Evolutionary conservation across 495 filamentous ascomycete species (phyloP), one percentile per base, ranked within the genome.

Genomic region (Polyplosphaeria fusca): DNA sequence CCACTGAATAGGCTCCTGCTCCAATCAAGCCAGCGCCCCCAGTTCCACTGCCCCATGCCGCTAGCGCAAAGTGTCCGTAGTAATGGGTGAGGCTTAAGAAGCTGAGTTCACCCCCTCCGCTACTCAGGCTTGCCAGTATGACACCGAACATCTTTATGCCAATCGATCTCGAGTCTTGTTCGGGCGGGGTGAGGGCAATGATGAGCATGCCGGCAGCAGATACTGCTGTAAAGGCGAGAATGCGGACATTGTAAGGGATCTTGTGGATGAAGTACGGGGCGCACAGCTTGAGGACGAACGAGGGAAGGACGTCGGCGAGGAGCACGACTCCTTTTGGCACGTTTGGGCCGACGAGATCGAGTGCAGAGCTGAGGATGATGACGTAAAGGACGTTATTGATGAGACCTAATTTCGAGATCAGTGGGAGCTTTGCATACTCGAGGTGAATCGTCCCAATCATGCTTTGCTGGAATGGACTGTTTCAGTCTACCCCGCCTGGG

Each of bases 341-440:
- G 43, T 74, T 67, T 32, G 86, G 83, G 11, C 91, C 91, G 67
- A 97, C 93, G 53, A 98, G 86, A 68, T 98, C 93, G 55, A 95
- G 86, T 19, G 93, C 92, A n/a, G 93, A 87, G 13, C 91, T 91
- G 62, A 98, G 84, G 70, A 98, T 89, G 69, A 98, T 86, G 27
- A 98, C 91, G 69, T 97, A 98, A 72, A 96, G 87, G 67, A 98
- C 87, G 74, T 96, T 97, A 73, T 98, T 98, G 69, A 98, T 88
- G 4, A 96, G 77, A 49, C 93, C 92, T 97, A 46, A 30, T 11
- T 44, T 25, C n/a, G n/a, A n/a, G n/a, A n/a, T n/a, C n/a, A n/a
- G n/a, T n/a, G n/a, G n/a, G n/a, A n/a, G 27, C 30, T 40, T 5
- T 38, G 20, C 7, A 53, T 13, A 39, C 7, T 37, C 2, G 19